A percentile compares a stretch with the other conserved stretches of the same genome.
phyloP scores from a whole-genome alignment of 345 rosid genomes.

The Passiflora organensis region DNA sequence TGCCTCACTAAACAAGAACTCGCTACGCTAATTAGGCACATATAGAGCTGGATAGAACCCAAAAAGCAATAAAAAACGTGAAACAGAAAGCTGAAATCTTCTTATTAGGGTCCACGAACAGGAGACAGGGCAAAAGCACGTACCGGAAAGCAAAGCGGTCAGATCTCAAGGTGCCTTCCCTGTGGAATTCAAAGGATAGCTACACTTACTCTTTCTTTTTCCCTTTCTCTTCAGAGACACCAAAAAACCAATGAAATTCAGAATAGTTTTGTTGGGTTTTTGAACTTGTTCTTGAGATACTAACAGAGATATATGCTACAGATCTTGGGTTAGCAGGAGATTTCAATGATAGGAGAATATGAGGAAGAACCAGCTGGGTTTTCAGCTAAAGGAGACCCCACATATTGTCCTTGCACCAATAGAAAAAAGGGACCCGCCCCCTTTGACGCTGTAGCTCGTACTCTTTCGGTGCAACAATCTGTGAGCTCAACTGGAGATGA shows the following conservation, averaged over 20 bases:
- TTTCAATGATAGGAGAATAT: constrained; percentile 2
- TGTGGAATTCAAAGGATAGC: too few species aligned
- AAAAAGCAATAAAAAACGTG: not conserved
- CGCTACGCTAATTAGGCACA: constrained; percentile 1
- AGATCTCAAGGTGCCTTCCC: constrained; percentile 25
- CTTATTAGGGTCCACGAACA: constrained; percentile 21
- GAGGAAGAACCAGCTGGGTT: constrained; percentile 20
- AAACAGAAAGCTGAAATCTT: not conserved
- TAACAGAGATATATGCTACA: not conserved
- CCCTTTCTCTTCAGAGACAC: too few species aligned
- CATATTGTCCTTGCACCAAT: not conserved
- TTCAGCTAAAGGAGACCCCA: constrained; percentile 18
- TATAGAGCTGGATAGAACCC: not conserved
- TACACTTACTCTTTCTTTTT: not conserved
- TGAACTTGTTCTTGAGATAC: not conserved
- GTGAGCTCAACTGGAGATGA: too few species aligned
- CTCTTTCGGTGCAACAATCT: constrained; percentile 8
- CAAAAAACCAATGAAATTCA: too few species aligned
- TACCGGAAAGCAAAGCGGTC: constrained; percentile 9
- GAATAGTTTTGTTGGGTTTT: not conserved
- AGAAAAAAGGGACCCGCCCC: constrained; percentile 23
- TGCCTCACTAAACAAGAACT: constrained; percentile 7
- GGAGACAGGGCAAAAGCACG: not conserved
- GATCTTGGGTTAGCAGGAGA: constrained; percentile 19
- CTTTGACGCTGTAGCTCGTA: not conserved